Conservation (phyloP, 352 stramenopile genomes). For the Phytopythium delawarense region DNA sequence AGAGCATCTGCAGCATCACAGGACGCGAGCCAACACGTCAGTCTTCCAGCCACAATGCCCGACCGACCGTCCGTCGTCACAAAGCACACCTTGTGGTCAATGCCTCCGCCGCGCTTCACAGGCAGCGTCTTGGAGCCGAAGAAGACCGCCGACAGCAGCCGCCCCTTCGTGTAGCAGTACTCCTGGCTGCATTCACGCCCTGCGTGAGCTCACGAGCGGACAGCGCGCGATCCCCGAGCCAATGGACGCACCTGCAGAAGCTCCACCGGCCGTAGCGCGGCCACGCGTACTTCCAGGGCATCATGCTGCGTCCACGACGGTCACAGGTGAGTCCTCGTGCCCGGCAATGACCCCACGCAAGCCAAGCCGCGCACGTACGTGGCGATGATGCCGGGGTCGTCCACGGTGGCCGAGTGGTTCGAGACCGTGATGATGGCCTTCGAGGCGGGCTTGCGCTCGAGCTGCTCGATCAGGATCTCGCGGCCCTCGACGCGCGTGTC, state of each 20-base stretch:
- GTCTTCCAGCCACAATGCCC: neutral
- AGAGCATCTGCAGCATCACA: conserved; percentile 45
- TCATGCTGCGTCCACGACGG: conserved; percentile 35
- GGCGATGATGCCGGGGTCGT: conserved; percentile 68
- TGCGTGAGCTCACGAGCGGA: neutral
- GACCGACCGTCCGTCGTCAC: neutral
- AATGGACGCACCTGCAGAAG: conserved; percentile 47
- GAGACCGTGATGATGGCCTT: conserved; percentile 77
- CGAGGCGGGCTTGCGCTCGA: conserved; percentile 37
- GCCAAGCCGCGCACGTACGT: conserved; percentile 26
- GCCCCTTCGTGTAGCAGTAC: conserved; percentile 75
- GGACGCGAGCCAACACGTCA: neutral
- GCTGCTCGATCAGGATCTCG: conserved; percentile 37
- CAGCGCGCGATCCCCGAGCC: neutral
- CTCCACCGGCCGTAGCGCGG: conserved; percentile 65
- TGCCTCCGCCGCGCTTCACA: conserved; percentile 60
- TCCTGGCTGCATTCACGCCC: conserved; percentile 48
- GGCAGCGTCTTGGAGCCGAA: conserved; percentile 70
- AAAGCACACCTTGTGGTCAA: conserved; percentile 56
- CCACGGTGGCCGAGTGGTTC: conserved; percentile 81
- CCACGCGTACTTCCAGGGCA: conserved; percentile 64
- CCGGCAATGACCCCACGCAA: neutral
- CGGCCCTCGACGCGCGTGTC: conserved; percentile 34
- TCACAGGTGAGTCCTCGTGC: conserved; percentile 5
- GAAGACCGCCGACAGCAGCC: conserved; percentile 49